Conservation (phyloP, 441 rosid species). For the Viola pubescens region DNA sequence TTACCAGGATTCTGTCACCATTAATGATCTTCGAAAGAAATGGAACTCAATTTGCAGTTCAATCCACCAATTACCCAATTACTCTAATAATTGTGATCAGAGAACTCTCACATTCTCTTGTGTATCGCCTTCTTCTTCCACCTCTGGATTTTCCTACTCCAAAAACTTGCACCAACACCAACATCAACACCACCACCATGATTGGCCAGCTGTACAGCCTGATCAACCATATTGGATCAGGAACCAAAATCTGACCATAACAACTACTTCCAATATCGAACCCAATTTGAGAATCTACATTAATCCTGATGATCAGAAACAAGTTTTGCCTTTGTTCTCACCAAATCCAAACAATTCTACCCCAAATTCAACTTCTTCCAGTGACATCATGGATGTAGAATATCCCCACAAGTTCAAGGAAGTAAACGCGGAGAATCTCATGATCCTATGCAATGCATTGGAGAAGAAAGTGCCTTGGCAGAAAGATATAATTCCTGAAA, state of each 20-base stretch:
- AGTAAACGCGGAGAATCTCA: conserved; percentile 40
- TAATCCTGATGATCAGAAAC: conserved; percentile 20
- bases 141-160: conserved; percentile 35
- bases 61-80: conserved; percentile 37
- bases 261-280: conserved; percentile 3
- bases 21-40: conserved; percentile 47
- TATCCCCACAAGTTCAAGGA: conserved; percentile 35
- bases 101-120: conserved; percentile 55
- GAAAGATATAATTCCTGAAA: conserved; percentile 37
- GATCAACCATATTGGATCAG: conserved; percentile 26
- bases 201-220: conserved; percentile 37
- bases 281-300: conserved; percentile 37
- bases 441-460: conserved; percentile 34
- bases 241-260: conserved; percentile 13
- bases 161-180: conserved; percentile 24
- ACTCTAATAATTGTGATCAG: conserved; percentile 17
- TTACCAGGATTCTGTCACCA: conserved; percentile 40
- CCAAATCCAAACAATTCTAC: conserved; percentile 44
- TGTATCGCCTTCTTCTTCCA: conserved; percentile 48
- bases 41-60: conserved; percentile 62
- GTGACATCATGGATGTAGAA: conserved; percentile 39
- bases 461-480: conserved; percentile 52
- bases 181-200: conserved; percentile 20
- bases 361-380: conserved; percentile 63
- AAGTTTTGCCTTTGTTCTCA: conserved; percentile 33